These are phyloP conservation scores for Aspergillus hiratsukae DNA, from an alignment of 2,329 filamentous ascomycete genomes.

Conservation along the genomic window DNA sequence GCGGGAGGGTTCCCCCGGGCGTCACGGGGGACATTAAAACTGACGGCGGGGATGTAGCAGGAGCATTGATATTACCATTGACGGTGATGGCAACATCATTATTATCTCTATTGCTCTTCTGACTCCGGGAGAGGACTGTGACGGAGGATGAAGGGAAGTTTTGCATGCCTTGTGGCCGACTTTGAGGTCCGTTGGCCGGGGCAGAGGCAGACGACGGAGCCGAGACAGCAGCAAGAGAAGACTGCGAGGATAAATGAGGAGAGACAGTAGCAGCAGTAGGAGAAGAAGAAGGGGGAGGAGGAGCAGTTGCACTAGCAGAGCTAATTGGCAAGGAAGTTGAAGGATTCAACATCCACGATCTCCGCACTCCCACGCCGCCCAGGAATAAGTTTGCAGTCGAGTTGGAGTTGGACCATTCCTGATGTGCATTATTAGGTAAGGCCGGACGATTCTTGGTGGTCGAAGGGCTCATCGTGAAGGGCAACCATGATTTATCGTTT, in stretches of 20 bases:
- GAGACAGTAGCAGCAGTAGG: neutral
- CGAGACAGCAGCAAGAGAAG: neutral
- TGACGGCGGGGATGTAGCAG: slow-evolving; percentile 6
- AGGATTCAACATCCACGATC: slow-evolving; percentile 36
- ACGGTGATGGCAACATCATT: slow-evolving; percentile 3
- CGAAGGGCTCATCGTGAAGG: slow-evolving; percentile 8
- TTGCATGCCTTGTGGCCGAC: slow-evolving; percentile 11
- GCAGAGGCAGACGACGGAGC: slow-evolving; percentile 1
- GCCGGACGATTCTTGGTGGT: slow-evolving; percentile 8
- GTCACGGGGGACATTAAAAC: slow-evolving; percentile 19
- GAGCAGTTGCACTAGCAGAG: neutral
- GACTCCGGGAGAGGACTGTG: slow-evolving; percentile 4
- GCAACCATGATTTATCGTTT: neutral
- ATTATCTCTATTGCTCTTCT: neutral
- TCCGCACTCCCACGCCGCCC: slow-evolving; percentile 26
- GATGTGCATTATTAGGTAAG: slow-evolving; percentile 11
- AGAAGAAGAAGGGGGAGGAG: neutral
- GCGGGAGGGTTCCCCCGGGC: slow-evolving; percentile 10
- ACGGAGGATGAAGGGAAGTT: slow-evolving; percentile 1
- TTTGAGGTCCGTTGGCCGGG: neutral
- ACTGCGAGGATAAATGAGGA: neutral
- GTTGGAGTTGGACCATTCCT: slow-evolving; percentile 36
- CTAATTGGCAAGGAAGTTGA: neutral
- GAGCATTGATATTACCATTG: neutral
- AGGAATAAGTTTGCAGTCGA: slow-evolving; percentile 39